Evolutionary conservation across 768 basidiomycete species (phyloP), one percentile per base, ranked within the genome.

Genomic region (Filobasidium floriforme): DNA sequence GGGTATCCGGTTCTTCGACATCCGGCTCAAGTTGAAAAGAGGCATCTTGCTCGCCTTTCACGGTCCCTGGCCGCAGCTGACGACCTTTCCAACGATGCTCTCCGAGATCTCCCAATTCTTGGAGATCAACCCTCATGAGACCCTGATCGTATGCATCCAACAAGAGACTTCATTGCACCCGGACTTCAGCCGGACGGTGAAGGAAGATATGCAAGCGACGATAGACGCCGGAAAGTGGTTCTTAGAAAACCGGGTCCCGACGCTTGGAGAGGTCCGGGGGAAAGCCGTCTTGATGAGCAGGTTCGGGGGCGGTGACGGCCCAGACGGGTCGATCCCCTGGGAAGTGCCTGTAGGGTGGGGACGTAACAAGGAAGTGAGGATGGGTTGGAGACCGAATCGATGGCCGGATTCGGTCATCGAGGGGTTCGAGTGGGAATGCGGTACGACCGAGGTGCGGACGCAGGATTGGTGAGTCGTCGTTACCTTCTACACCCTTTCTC

Each of bases 61-160:
- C 72, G 86, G 91, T 32, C 77, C 85, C 60, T 87, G 84, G 75
- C 88, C 89, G 0, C 84, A 93, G 73, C 81, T 83, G 59, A 83
- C 86, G 0, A 79, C 86, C 0, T 91, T 93, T 76, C 78, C 82
- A 61, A 80, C 82, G 40, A 87, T 93, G 59, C 82, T 94, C 11
- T 65, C 76, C 5, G 82, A 82, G 19, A 74, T 93, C 10, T 81
- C 86, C 70, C 69, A 77, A 3, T 94, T 89, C 78, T 84, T 93
- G 44, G 82, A 82, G 9, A 81, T 83, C 0, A 82, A 88, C 0
- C 81, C 80, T 10, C 82, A 81, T 32, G 92, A 94, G 77, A 88
- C 88, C 0, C 76, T 96, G 41, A 84, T 96, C 32, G 85, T 93
- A 81, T 92, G 87, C 18, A 84, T 97, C 74, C 93, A 94, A 77